Evolutionary conservation across 1,139 yeast species (phyloP).

Genomic region (Hyphopichia burtonii): DNA sequence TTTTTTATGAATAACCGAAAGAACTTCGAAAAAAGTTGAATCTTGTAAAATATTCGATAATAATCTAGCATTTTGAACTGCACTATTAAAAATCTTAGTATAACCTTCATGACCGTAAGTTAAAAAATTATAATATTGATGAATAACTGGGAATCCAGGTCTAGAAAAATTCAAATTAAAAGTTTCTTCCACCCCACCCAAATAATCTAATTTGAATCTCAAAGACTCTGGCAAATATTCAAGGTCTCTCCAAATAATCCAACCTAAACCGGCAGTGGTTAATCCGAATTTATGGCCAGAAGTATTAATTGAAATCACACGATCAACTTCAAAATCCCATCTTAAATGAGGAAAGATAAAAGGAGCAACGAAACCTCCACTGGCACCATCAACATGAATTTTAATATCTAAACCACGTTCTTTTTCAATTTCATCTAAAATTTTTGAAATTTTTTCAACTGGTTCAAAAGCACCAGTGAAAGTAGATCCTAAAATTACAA

Average conservation of each 20-base stretch:
- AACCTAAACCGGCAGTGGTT: slow-evolving; percentile 88
- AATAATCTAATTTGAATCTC: slow-evolving; percentile 75
- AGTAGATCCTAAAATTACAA: slow-evolving; percentile 86
- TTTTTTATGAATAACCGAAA: slow-evolving; percentile 74
- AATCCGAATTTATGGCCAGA: slow-evolving; percentile 94
- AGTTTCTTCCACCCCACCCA: slow-evolving; percentile 88
- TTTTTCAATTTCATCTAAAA: slow-evolving; percentile 66
- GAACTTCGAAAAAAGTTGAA: slow-evolving; percentile 66
- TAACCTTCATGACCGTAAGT: slow-evolving; percentile 72
- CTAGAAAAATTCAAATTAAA: slow-evolving; percentile 86
- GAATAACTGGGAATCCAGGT: slow-evolving; percentile 88
- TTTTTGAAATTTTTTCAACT: slow-evolving; percentile 56
- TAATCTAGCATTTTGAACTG: slow-evolving; percentile 69
- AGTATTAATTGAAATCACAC: slow-evolving; percentile 86
- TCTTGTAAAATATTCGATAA: slow-evolving; percentile 65
- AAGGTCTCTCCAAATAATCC: slow-evolving; percentile 81
- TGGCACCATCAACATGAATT: slow-evolving; percentile 92
- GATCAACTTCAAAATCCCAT: slow-evolving; percentile 79
- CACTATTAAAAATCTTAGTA: slow-evolving; percentile 56
- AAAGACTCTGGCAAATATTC: slow-evolving; percentile 65
- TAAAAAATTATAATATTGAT: slow-evolving; percentile 81
- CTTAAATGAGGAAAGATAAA: slow-evolving; percentile 68
- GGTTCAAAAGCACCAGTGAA: slow-evolving; percentile 92
- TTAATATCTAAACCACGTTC: slow-evolving; percentile 71
- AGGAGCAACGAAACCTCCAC: slow-evolving; percentile 89